Base-by-base conservation (phyloP, 176 grass and related monocot species). In the Leersia perrieri region DNA sequence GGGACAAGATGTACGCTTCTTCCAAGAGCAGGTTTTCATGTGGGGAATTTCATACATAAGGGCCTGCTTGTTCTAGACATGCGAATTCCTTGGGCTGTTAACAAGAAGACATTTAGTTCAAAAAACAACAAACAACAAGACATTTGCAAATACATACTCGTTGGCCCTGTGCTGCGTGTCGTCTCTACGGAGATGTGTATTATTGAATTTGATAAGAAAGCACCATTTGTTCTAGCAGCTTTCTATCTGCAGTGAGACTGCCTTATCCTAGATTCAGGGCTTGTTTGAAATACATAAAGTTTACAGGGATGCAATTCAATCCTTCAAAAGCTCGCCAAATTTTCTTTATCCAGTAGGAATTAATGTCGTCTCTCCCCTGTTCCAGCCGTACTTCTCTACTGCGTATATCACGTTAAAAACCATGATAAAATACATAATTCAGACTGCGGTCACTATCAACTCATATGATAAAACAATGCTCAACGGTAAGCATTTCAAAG, bases 101-200 rank as follows among this genome's bases (percentile, higher is more conserved):
- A 74, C 28, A 20, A 31, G 44, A 20, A 64, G 49, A 47, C 38
- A 7, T 84, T 68, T 62, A 80, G n/a, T n/a, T n/a, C n/a, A n/a
- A n/a, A n/a, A n/a, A n/a, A n/a, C n/a, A n/a, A n/a, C n/a, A n/a
- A 31, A 74, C 28, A 20, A 31, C 42, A 20, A 64, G 49, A 47
- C 38, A 7, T 84, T 68, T 62, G 74, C 68, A 84, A 68, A 83
- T 31, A 33, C 45, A 62, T 60, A 18, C 60, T 73, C 67, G 29
- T 13, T 61, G 68, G 35, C 10, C 7, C 18, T 20, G 53, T 25
- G 7, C 35, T 14, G 16, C 34, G 7, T 62, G 2, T 11, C 63
- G 29, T 35, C 41, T 31, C 51, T 35, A 20, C n/a, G 23, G 9
- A 27, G 7, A 49, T 58, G n/a, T 62, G 58, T 70, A 33, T 44